phyloP scores from a whole-genome alignment of 2,329 filamentous ascomycete genomes.

The Colletotrichum sp. region DNA sequence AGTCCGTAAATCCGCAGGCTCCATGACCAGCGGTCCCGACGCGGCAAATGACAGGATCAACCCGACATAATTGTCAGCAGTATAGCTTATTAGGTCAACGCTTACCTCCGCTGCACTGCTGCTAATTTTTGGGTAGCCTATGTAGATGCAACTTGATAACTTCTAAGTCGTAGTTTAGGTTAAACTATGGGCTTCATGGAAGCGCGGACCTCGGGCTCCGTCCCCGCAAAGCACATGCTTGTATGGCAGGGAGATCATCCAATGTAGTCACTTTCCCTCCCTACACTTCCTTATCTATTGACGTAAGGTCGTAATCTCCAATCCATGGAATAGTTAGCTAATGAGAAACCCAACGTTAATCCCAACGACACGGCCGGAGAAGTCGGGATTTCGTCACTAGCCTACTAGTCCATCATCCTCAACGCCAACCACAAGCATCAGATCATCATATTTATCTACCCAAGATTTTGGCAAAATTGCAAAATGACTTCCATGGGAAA shows the following conservation, averaged over 20 bases:
- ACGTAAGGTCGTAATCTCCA: neutral
- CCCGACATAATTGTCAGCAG: neutral
- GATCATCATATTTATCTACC: neutral
- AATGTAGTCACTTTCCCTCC: neutral
- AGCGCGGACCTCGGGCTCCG: neutral
- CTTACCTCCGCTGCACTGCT: neutral
- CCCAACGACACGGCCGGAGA: neutral
- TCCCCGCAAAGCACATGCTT: neutral
- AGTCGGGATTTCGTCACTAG: neutral
- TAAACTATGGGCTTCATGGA: neutral
- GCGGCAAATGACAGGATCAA: neutral
- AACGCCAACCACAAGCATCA: neutral
- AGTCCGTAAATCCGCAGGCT: neutral
- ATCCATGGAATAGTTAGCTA: neutral
- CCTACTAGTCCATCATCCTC: neutral
- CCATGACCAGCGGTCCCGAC: neutral
- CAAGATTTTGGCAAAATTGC: neutral
- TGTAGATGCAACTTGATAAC: neutral
- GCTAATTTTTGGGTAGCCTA: neutral
- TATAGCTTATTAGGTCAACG: neutral
- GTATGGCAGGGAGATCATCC: neutral
- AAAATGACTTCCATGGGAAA: conserved; percentile 48
- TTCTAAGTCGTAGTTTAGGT: neutral
- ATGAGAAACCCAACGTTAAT: neutral
- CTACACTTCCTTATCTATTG: neutral